phyloP scores from a whole-genome alignment of 495 filamentous ascomycete species.

The Pseudomonodictys pantanalensis region DNA sequence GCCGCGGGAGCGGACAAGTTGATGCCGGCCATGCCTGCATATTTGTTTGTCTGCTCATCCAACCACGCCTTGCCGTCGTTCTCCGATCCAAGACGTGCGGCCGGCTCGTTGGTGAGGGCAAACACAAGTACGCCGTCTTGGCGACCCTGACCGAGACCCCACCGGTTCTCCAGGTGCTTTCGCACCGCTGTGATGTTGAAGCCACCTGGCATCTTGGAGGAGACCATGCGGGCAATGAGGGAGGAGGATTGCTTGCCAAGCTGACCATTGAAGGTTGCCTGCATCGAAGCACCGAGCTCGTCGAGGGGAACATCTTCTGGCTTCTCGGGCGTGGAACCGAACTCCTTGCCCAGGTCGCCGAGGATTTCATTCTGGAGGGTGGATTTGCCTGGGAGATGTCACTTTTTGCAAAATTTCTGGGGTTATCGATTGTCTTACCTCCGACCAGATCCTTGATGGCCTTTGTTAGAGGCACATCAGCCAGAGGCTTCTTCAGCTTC shows the following conservation, averaged over 20 bases:
- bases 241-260: slow-evolving; percentile 95
- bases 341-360: slow-evolving; percentile 95
- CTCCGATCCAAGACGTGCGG: slow-evolving; percentile 82
- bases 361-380: slow-evolving; percentile 97
- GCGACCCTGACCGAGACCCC: slow-evolving; percentile 81
- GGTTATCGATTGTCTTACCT: slow-evolving; percentile 57
- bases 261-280: slow-evolving; percentile 96
- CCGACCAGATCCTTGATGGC: slow-evolving; percentile 99
- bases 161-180: slow-evolving; percentile 91
- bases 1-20: slow-evolving; percentile 73
- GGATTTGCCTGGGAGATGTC: slow-evolving; percentile 69
- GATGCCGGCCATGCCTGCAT: slow-evolving; percentile 80
- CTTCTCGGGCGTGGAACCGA: slow-evolving; percentile 96
- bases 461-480: slow-evolving; percentile 89
- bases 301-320: slow-evolving; percentile 96
- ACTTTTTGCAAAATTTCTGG: neutral
- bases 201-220: slow-evolving; percentile 98
- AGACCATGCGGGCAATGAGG: slow-evolving; percentile 87
- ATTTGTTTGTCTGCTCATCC: slow-evolving; percentile 83
- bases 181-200: slow-evolving; percentile 96
- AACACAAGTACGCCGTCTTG: slow-evolving; percentile 90
- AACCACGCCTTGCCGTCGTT: slow-evolving; percentile 87
- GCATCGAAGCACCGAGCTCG: slow-evolving; percentile 92
- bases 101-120: slow-evolving; percentile 87
- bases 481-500: slow-evolving; percentile 91